Evolutionary conservation across 1,284 basidiomycete genomes (phyloP).

Genomic region (Puccinia novopanici): DNA sequence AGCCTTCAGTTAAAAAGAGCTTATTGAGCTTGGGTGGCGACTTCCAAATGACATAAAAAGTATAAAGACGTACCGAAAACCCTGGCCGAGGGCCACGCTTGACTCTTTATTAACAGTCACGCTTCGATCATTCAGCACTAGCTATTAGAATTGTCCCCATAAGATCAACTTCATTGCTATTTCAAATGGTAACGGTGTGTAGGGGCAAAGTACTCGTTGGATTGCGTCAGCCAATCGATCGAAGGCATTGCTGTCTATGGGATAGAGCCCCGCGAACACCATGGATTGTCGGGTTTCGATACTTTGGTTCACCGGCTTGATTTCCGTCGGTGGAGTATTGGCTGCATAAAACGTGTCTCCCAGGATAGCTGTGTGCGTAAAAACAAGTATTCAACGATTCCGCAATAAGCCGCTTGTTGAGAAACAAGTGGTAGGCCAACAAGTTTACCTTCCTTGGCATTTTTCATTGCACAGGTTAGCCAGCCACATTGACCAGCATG

Average conservation of each 20-base stretch:
- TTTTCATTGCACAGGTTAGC: conserved; percentile 89
- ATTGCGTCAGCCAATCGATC: conserved; percentile 94
- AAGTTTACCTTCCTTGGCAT: conserved; percentile 86
- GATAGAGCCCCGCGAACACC: conserved; percentile 96
- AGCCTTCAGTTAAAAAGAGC: conserved; percentile 64
- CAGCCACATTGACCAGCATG: conserved; percentile 49
- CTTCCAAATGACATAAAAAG: not conserved
- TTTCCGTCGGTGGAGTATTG: conserved; percentile 64
- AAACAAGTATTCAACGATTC: conserved; percentile 52
- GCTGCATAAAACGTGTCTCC: conserved; percentile 87
- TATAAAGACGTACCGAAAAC: conserved; percentile 64
- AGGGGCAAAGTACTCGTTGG: conserved; percentile 67
- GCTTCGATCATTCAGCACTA: conserved; percentile 81
- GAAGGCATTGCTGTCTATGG: conserved; percentile 87
- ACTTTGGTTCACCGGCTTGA: conserved; percentile 78
- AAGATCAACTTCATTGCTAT: not conserved
- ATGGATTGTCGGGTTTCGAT: conserved; percentile 92
- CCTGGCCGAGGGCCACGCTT: conserved; percentile 90
- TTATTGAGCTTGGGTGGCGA: not conserved
- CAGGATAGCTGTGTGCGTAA: conserved; percentile 70
- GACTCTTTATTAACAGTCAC: conserved; percentile 91
- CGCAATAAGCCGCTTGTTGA: not conserved
- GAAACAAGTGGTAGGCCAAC: too few relatives aligned
- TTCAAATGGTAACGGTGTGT: conserved; percentile 15
- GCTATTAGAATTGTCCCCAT: conserved; percentile 58